These are phyloP conservation scores for Berkeleyomyces rouxiae DNA, from an alignment of 2,329 filamentous ascomycete genomes.

Conservation along the genomic window DNA sequence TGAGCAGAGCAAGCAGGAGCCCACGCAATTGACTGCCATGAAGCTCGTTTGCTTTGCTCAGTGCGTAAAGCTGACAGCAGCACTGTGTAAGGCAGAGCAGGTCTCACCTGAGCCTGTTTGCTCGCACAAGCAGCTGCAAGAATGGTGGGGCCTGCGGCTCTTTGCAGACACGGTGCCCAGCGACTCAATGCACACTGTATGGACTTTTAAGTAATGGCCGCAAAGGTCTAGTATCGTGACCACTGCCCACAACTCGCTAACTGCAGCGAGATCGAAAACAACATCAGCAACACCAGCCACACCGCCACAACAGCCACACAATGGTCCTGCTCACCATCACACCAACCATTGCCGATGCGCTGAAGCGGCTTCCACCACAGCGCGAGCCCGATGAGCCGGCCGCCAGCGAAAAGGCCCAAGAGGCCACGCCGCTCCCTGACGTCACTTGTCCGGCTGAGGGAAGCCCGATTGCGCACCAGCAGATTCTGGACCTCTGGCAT, in stretches of 20 bases:
- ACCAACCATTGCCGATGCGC: slow-evolving; percentile 44
- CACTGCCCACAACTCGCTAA: background rate
- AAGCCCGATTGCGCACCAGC: slow-evolving; percentile 53
- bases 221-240: background rate
- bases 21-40: background rate
- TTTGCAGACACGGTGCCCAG: background rate
- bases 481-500: slow-evolving; percentile 47
- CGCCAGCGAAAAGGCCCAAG: slow-evolving; percentile 3
- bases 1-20: background rate
- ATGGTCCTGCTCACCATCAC: slow-evolving; percentile 77
- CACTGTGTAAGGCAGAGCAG: background rate
- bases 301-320: background rate
- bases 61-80: background rate
- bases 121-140: background rate
- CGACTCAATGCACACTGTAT: background rate
- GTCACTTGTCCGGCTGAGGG: slow-evolving; percentile 29
- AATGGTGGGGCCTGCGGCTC: background rate
- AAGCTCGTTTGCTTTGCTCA: background rate
- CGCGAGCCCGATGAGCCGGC: background rate
- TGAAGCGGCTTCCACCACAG: slow-evolving; percentile 24
- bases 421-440: background rate
- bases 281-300: background rate
- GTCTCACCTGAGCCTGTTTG: background rate
- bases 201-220: background rate
- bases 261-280: background rate